Conservation (phyloP, 495 filamentous ascomycete species). For the Oidiodendron maius region DNA sequence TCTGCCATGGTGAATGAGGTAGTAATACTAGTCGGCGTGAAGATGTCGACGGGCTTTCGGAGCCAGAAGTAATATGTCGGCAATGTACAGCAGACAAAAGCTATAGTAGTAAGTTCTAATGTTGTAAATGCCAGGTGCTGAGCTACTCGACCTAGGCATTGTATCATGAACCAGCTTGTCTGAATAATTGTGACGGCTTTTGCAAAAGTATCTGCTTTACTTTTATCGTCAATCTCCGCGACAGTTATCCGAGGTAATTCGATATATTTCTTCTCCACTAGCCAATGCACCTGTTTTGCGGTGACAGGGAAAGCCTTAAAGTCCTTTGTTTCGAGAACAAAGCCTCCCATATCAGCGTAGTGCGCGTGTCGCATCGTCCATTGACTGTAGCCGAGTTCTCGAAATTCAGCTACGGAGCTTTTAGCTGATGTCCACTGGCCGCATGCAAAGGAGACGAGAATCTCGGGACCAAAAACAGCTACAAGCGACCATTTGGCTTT, state of each 20-base stretch:
- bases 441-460: conserved; percentile 2
- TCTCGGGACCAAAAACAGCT: conserved; percentile 7
- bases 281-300: conserved; percentile 28
- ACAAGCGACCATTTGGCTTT: neutral
- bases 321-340: conserved; percentile 24
- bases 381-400: conserved; percentile 12
- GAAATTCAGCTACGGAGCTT: conserved; percentile 7
- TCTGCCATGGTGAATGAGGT: conserved; percentile 1
- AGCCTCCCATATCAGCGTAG: conserved; percentile 33
- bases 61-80: conserved; percentile 3
- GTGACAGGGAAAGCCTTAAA: conserved; percentile 25
- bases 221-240: conserved; percentile 3
- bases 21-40: neutral
- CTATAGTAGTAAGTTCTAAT: conserved; percentile 3
- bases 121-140: conserved; percentile 4
- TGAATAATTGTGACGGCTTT: neutral
- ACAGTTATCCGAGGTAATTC: conserved; percentile 7
- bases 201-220: neutral
- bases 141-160: neutral
- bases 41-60: conserved; percentile 2
- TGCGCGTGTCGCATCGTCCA: conserved; percentile 33
- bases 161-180: conserved; percentile 1
- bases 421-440: conserved; percentile 6
- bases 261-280: conserved; percentile 18
- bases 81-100: conserved; percentile 1